Evolutionary conservation across 805 yeast species (phyloP), one percentile per base, ranked within the genome.

Genomic region (Ogataea nonfermentans): DNA sequence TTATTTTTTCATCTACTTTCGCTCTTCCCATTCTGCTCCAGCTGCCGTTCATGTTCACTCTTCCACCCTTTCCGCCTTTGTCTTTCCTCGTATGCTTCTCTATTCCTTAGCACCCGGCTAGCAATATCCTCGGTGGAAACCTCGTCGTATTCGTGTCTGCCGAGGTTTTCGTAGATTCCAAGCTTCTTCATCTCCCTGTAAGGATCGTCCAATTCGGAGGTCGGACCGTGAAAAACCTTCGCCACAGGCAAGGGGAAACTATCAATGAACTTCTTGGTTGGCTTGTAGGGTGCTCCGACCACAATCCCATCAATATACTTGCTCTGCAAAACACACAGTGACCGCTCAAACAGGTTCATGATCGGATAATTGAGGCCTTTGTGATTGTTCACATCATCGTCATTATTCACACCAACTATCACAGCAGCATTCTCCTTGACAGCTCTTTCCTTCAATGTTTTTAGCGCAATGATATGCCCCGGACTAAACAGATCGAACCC

Each of bases 401-500:
- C 93, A 56, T 73, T 77, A 50, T 73, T 77, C 15, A 87, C 57
- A 2, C 95, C 95, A 8, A 82, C 86, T 2, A 85, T 62, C 1
- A 87, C 78, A 2, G 65, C 60, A 3, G 76, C 73, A 8, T 62
- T 59, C 2, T 53, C 59, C 11, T 55, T 56, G 4, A 52, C 46
- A 0, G 78, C 74, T 15, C 54, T 49, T 24, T 61, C 61, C 23
- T 69, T 57, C 15, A 83, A 72, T 11, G 67, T 57, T 41, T 73
- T 66, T 46, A 91, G 67, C 8, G 82, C 82, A 49, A 80, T 83
- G 41, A 91, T 86, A 59, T 93, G 97, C 14, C 95, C 97, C 14
- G 95, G 89, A 60, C 88, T 89, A 65, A 93, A 90, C 39, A 93
- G 70, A 61, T 93, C 99, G 66, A 90, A 93, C 1, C 84, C 84